Conservation (phyloP, 129 eudicot genomes). For the Tanacetum coccineum region DNA sequence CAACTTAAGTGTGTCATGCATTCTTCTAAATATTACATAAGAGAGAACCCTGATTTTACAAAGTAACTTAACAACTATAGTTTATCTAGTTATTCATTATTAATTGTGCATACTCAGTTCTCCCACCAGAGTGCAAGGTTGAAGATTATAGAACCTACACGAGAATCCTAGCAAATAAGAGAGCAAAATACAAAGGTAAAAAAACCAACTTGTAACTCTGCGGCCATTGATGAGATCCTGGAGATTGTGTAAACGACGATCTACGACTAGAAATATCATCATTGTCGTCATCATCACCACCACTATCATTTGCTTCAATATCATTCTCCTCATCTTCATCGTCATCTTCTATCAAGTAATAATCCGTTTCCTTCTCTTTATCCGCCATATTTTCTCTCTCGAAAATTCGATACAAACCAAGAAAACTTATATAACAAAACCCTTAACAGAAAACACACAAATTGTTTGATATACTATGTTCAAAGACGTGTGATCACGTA, state of each 20-base stretch:
- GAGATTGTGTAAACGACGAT: constrained; percentile 28
- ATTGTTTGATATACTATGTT: background rate
- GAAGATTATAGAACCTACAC: background rate
- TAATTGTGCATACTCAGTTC: too few relatives aligned
- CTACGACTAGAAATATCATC: constrained; percentile 21
- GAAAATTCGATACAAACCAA: background rate
- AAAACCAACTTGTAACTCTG: constrained; percentile 42
- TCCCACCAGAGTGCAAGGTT: background rate
- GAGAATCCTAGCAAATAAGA: background rate
- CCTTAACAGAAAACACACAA: constrained; percentile 13
- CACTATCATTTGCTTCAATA: constrained; percentile 23
- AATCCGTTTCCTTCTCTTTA: constrained; percentile 30
- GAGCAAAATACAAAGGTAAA: background rate
- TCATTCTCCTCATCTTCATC: constrained; percentile 21
- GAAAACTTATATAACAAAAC: background rate
- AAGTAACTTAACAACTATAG: too few relatives aligned
- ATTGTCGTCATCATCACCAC: constrained; percentile 25
- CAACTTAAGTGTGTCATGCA: too few relatives aligned
- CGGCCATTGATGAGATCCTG: constrained; percentile 35
- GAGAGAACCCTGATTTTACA: too few relatives aligned
- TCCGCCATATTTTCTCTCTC: constrained; percentile 19
- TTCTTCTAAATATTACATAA: too few relatives aligned
- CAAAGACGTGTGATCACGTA: background rate
- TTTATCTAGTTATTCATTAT: too few relatives aligned
- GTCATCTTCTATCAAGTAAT: constrained; percentile 22